Percentiles rank a stretch among this genome's conserved stretches.
Conservation (phyloP, 2,329 filamentous ascomycete species). For the Neophaeococcomyces aloes region DNA sequence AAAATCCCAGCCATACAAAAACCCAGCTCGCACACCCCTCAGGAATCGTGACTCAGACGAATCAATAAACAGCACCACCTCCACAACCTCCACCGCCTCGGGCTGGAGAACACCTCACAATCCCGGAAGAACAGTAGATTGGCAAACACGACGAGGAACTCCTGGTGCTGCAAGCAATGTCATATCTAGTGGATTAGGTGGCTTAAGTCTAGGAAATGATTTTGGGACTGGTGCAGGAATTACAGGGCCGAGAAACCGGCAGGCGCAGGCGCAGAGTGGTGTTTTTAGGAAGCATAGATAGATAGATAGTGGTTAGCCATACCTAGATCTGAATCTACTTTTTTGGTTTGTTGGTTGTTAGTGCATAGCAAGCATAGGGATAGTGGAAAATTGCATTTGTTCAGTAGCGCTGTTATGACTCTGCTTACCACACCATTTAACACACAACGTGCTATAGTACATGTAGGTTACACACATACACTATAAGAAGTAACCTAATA, state of each 20-base stretch:
- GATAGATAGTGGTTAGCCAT: no score
- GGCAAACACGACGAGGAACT: conserved; percentile 4
- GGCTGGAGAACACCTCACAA: conserved; percentile 13
- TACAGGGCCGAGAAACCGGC: conserved; percentile 10
- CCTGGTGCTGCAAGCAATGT: neutral
- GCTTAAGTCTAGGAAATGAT: conserved; percentile 7
- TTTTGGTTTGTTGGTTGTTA: no score
- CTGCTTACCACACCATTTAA: no score
- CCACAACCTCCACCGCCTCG: conserved; percentile 11
- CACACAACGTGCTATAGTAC: no score
- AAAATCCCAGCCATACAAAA: no score
- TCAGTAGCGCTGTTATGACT: no score
- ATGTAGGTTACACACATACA: no score
- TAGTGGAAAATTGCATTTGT: no score
- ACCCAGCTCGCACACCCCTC: no score
- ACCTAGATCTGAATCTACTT: no score
- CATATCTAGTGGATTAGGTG: conserved; percentile 12
- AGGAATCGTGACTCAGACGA: conserved; percentile 12
- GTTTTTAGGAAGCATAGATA: neutral
- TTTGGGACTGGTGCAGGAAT: conserved; percentile 8
- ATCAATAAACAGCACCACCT: conserved; percentile 11
- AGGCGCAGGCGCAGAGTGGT: neutral
- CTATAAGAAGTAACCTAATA: no score
- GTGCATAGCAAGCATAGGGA: no score
- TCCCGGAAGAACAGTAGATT: conserved; percentile 6